Evolutionary conservation across 495 filamentous ascomycete species (phyloP).

Genomic region (Tuber magnatum): DNA sequence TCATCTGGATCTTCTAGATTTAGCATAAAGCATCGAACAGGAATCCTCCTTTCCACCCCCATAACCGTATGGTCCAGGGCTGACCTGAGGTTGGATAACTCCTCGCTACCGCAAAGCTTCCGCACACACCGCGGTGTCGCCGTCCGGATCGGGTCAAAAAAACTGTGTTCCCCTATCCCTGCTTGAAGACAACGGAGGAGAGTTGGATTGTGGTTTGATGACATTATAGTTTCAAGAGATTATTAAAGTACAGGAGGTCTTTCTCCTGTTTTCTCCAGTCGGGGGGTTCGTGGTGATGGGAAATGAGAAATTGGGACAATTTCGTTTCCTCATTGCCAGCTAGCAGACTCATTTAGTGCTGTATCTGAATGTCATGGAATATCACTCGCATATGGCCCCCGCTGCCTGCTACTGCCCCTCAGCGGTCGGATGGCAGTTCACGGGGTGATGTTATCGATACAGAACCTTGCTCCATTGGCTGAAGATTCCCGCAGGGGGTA

Average conservation of each 20-base stretch:
- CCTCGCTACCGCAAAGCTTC: too few relatives aligned
- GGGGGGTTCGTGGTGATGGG: not conserved
- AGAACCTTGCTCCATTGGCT: not conserved
- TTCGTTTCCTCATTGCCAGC: not conserved
- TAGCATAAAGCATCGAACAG: not conserved
- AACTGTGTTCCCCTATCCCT: not conserved
- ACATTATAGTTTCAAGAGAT: not conserved
- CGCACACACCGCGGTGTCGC: not conserved
- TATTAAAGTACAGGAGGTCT: not conserved
- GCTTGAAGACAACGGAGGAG: not conserved
- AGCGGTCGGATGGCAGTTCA: not conserved
- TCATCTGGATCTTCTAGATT: not conserved
- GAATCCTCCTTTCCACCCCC: not conserved
- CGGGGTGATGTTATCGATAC: not conserved
- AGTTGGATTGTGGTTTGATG: not conserved
- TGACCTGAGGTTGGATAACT: too few relatives aligned
- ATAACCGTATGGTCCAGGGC: too few relatives aligned
- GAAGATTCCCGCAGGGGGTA: not conserved
- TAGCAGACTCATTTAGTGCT: not conserved
- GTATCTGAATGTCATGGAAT: not conserved
- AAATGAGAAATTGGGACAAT: not conserved
- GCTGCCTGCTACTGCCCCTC: not conserved
- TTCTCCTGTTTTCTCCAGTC: not conserved
- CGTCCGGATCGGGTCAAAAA: not conserved
- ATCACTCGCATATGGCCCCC: not conserved